Base-by-base conservation (phyloP, 768 basidiomycete genomes). In the Pholiota conissans region DNA sequence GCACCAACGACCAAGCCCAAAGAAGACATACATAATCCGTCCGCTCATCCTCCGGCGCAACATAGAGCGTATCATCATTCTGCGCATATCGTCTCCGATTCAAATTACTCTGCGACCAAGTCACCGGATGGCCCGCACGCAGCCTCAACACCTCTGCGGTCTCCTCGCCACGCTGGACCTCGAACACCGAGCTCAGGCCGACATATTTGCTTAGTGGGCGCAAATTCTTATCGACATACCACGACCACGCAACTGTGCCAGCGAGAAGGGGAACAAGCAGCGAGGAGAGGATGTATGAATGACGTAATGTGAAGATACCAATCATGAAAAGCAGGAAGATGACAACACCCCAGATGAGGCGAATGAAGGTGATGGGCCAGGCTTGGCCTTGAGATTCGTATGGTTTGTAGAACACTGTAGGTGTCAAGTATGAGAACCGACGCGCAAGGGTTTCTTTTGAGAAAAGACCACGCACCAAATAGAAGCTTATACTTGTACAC, bases 401-500 rank as follows among this genome's bases (percentile, higher is more conserved):
- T 0, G 97, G 96, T 67, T 98, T 98, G 78, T 97, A 97, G 78
- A 96, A 98, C 18, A 98, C 95, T 97, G 67, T 1, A 39, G 1
- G 53, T 24, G 28, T 13, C 32, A 24, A 24, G 18, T 24, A 11
- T 24, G 22, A 22, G 30, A 13, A 30, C 16, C 20, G 40, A 16
- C 18, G 47, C 48, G 58, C 59, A 47, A 14, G 3, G 11, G 14
- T 18, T 24, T 48, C 49, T 8, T 40, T 34, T 11, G 24, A 29
- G 42, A 32, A 49, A 50, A 47, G 37, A 48, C n/a, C 29, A 73
- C 91, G 55, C 56, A 95, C 95, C 93, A 65, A 96, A 97, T 0
- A 98, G 78, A 3, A 98, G 80, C 65, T 97, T 96, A 76, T 98
- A 97, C 78, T 99, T 99, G 83, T 98, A 98, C 2, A 97, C 95